Base-by-base conservation (phyloP, 2,329 filamentous ascomycete species). In the Xylaria sp. region DNA sequence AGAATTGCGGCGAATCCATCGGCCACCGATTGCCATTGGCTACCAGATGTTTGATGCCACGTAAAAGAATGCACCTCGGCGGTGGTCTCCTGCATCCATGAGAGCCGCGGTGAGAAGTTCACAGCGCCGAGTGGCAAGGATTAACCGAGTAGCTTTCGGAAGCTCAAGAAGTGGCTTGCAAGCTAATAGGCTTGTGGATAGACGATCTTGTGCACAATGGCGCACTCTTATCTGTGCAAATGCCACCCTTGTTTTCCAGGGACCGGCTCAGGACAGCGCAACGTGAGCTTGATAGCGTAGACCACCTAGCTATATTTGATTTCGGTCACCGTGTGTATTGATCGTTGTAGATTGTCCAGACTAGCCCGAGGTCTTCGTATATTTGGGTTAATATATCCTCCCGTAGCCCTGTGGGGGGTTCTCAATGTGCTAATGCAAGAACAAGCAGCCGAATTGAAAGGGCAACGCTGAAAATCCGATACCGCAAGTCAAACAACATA, bases 1-100 rank as follows among this genome's bases (percentile, higher is more conserved):
- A 64, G 49, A 58, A 53, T 38, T 54, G 53, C 57, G 69, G 69
- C 72, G 67, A 64, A 66, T 72, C 71, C 68, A 67, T 69, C 68
- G 61, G 54, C 58, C 58, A 64, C 64, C 61, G 61, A 65, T 41
- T 66, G 65, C 68, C 46, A 70, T 70, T 70, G 60, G 61, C 21
- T 40, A 41, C 55, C 37, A 31, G 33, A 37, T 57, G 52, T 43
- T 44, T 48, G 62, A 55, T 61, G 57, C 54, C 58, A 61, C 61
- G 60, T 61, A 61, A 38, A 49, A 48, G 54, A 33, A 61, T 58
- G 43, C 48, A 62, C 33, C 35, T 62, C 58, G 54, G 54, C 41
- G 49, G 54, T 63, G 54, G 53, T 33, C 38, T 57, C 23, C 56
- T 55, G 52, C 57, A 58, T 35, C 53, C 37, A 51, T 48, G 40